Conservation (phyloP, 495 filamentous ascomycete genomes). For the Evansstolkia leycettana region DNA sequence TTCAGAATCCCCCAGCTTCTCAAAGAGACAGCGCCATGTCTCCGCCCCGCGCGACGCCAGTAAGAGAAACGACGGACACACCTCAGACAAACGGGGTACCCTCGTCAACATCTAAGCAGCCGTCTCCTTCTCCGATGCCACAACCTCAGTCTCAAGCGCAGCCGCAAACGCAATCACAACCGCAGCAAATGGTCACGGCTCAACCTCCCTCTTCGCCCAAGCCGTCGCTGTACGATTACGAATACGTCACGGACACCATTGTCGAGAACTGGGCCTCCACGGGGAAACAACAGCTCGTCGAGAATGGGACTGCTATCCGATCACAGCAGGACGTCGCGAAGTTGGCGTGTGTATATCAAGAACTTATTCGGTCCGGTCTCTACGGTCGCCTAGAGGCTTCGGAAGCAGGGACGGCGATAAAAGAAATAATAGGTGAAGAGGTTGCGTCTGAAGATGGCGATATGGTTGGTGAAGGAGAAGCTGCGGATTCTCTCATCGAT, state of each 20-base stretch:
- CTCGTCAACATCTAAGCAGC: slow-evolving; percentile 4
- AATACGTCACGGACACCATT: slow-evolving; percentile 39
- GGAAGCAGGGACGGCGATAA: slow-evolving; percentile 61
- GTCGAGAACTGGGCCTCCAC: slow-evolving; percentile 37
- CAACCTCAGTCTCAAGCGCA: slow-evolving; percentile 11
- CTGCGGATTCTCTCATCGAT: slow-evolving; percentile 34
- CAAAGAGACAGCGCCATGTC: slow-evolving; percentile 28
- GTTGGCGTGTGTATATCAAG: slow-evolving; percentile 68
- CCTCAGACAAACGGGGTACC: slow-evolving; percentile 14
- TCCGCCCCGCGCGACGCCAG: slow-evolving; percentile 19
- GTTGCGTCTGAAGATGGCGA: slow-evolving; percentile 27
- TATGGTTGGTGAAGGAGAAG: slow-evolving; percentile 20
- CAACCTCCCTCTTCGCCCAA: slow-evolving; percentile 11
- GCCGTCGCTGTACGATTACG: slow-evolving; percentile 38
- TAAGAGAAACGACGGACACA: slow-evolving; percentile 14
- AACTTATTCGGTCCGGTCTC: slow-evolving; percentile 61
- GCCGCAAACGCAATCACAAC: slow-evolving; percentile 8
- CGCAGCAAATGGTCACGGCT: slow-evolving; percentile 7
- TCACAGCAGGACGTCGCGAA: slow-evolving; percentile 51
- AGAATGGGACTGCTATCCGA: slow-evolving; percentile 37
- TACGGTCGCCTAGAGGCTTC: slow-evolving; percentile 51
- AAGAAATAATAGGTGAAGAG: slow-evolving; percentile 56
- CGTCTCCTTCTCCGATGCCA: slow-evolving; percentile 17
- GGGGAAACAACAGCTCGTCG: slow-evolving; percentile 34
- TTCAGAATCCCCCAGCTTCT: slow-evolving; percentile 21